These are phyloP conservation scores for Chrysosporium queenslandicum DNA, from an alignment of 2,329 filamentous ascomycete species.

Conservation along the genomic window DNA sequence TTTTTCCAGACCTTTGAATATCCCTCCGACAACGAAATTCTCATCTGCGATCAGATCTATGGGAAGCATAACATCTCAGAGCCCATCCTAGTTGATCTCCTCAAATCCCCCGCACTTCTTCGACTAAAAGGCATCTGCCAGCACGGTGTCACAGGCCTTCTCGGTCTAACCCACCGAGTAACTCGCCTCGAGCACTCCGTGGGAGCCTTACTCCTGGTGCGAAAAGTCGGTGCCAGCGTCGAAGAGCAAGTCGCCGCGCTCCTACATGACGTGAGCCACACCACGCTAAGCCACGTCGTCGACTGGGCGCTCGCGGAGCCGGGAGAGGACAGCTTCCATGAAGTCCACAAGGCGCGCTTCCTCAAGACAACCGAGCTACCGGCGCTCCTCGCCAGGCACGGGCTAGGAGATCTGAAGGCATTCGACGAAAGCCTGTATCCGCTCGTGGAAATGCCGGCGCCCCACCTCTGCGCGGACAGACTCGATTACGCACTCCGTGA, in stretches of 20 bases:
- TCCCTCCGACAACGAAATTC: background rate
- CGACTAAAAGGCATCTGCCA: constrained; percentile 2
- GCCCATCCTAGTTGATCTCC: background rate
- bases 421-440: constrained; percentile 1
- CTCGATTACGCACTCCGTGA: constrained; percentile 7
- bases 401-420: background rate
- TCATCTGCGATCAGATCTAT: constrained; percentile 2
- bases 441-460: constrained; percentile 3
- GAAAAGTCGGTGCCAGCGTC: constrained; percentile 2
- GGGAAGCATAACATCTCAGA: background rate
- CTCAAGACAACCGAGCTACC: background rate
- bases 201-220: constrained; percentile 2
- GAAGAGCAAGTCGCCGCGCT: constrained; percentile 4
- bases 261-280: constrained; percentile 6
- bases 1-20: background rate
- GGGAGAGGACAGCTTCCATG: constrained; percentile 3
- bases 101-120: background rate
- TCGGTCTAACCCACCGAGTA: background rate
- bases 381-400: background rate
- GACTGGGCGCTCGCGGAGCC: background rate
- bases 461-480: constrained; percentile 1
- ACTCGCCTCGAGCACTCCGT: constrained; percentile 4
- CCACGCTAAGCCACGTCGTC: constrained; percentile 1
- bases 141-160: constrained; percentile 1
- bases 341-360: constrained; percentile 1